These are phyloP conservation scores for Mycena polygramma DNA, from an alignment of 768 basidiomycete genomes.

Conservation along the genomic window DNA sequence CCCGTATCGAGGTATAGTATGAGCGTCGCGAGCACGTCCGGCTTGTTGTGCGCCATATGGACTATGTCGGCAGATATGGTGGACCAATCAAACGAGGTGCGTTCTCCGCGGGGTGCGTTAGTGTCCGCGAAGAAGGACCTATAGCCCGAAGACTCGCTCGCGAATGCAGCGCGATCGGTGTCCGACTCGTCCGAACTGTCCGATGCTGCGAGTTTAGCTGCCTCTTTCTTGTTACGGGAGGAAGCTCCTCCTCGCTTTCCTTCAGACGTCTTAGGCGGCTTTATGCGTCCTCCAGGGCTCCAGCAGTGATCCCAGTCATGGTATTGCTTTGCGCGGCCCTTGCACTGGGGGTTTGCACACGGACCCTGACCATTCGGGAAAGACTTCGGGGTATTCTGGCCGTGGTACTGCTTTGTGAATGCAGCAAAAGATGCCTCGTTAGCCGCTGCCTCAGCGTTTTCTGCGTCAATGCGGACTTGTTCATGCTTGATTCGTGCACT, in stretches of 20 bases:
- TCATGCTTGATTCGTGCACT: constrained; percentile 20
- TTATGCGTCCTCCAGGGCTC: background rate
- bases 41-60: too few relatives aligned
- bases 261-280: background rate
- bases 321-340: constrained; percentile 12
- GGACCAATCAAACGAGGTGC: too few relatives aligned
- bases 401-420: background rate
- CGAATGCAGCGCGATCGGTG: background rate
- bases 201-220: background rate
- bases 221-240: too few relatives aligned
- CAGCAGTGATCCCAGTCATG: constrained; percentile 25
- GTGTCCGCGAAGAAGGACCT: background rate
- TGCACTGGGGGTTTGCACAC: constrained; percentile 23
- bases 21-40: too few relatives aligned
- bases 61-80: too few relatives aligned
- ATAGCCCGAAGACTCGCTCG: too few relatives aligned
- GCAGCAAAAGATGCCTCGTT: constrained; percentile 11
- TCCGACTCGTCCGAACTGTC: constrained; percentile 3
- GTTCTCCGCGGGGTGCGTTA: too few relatives aligned
- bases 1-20: constrained; percentile 11
- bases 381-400: background rate
- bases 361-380: constrained; percentile 15
- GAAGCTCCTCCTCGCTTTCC: background rate
- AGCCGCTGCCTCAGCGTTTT: background rate
- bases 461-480: constrained; percentile 9